These are phyloP conservation scores for Didymellaceae sp. DNA, from an alignment of 2,329 filamentous ascomycete species.

Conservation along the genomic window DNA sequence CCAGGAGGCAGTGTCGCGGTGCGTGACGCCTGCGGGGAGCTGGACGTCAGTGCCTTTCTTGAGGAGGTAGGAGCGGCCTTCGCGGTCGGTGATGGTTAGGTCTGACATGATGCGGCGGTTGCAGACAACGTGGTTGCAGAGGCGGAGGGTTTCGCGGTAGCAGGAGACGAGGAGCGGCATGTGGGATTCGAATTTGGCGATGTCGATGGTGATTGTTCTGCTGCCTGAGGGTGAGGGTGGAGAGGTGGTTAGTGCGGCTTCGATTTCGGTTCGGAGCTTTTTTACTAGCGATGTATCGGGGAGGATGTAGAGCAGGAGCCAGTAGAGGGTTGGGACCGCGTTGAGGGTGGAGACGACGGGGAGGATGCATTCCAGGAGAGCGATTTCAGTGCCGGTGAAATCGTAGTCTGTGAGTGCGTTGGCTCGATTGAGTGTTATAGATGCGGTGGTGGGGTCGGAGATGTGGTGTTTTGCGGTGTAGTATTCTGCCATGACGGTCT, in stretches of 20 bases:
- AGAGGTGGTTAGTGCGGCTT: background rate
- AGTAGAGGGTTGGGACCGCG: background rate
- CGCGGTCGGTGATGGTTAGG: background rate
- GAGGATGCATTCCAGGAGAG: background rate
- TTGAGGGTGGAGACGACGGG: constrained; percentile 5
- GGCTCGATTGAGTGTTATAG: background rate
- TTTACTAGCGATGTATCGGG: background rate
- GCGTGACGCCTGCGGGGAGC: constrained; percentile 1
- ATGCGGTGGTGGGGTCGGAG: background rate
- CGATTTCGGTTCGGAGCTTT: background rate
- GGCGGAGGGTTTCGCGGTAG: background rate
- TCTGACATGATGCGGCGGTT: background rate
- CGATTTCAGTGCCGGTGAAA: background rate
- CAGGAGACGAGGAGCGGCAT: background rate
- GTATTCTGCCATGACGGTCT: background rate
- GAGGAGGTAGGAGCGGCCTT: background rate
- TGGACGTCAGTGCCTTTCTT: background rate
- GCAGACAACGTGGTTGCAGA: background rate
- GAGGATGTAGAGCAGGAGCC: constrained; percentile 2
- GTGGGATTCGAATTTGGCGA: background rate
- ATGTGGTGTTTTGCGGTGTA: background rate
- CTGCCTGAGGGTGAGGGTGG: background rate
- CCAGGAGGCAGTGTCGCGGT: background rate
- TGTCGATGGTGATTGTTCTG: background rate
- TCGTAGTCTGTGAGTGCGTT: background rate